Evolutionary conservation across 164 flowering plant genomes (phyloP).

Genomic region (Magnolia kwangsiensis): DNA sequence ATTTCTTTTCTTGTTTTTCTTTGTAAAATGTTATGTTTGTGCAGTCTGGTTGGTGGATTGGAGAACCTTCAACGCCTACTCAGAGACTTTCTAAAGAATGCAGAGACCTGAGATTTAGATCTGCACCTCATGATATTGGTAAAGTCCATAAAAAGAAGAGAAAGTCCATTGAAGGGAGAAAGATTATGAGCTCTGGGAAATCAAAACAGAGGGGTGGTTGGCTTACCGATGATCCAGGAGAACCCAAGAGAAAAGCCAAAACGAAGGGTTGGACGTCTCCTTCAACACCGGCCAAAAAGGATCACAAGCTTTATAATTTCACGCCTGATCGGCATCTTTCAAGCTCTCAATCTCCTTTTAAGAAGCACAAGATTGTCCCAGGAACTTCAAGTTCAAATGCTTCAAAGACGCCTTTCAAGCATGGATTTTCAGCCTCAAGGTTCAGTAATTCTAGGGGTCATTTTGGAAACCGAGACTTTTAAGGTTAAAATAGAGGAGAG

Average conservation of each 20-base stretch:
- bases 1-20: neutral
- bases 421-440: neutral
- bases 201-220: conserved; percentile 52
- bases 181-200: conserved; percentile 26
- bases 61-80: conserved; percentile 21
- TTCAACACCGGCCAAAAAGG: neutral
- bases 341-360: conserved; percentile 30
- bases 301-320: neutral
- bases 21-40: neutral
- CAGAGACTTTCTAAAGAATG: conserved; percentile 18
- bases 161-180: conserved; percentile 24
- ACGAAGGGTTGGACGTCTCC: conserved; percentile 21
- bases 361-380: conserved; percentile 5
- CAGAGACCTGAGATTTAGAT: conserved; percentile 13
- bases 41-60: conserved; percentile 20
- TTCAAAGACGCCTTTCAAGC: conserved; percentile 4
- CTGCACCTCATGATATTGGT: conserved; percentile 24
- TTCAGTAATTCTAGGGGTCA: neutral
- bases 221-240: conserved; percentile 48
- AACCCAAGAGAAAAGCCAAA: conserved; percentile 16
- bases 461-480: neutral
- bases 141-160: conserved; percentile 43
- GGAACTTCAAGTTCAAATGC: conserved; percentile 22
- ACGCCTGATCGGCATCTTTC: conserved; percentile 21
- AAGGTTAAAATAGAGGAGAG: neutral